Evolutionary conservation across 148 eudicot genomes (phyloP), one percentile per base, ranked within the genome.

Genomic region (Simmondsia chinensis): DNA sequence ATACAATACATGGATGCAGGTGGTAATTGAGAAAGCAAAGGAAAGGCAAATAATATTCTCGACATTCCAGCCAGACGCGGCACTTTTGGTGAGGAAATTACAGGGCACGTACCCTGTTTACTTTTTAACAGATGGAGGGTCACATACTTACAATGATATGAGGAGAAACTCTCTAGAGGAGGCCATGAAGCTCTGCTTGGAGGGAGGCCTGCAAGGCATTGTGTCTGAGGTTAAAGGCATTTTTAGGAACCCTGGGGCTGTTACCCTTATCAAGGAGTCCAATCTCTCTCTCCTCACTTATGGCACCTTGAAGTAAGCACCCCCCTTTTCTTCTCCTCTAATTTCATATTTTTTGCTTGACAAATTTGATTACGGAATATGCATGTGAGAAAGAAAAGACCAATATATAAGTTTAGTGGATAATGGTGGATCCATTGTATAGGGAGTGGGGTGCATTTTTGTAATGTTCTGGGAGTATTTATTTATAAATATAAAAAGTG

Each of bases 11-110:
- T n/a, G n/a, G n/a, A n/a, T n/a, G 6, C 39, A 81, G 77, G 87
- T 84, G 31, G 93, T 89, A 15, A 63, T 38, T 18, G 65, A 68
- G n/a, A 39, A 51, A 24, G 95, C 73, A 16, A 72, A 81, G 57
- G 83, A 76, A 8, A 75, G 97, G 45, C 85, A 78, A 2, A 43
- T 82, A 6, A 52, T 84, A 2, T 85, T 89, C 53, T 84, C 95
- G n/a, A 48, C 65, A 41, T 89, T 89, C 59, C 87, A 89, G 4
- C 95, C 97, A 9, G 93, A 89, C 48, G 95, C 87, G 1, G 94
- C 94, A 15, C 52, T 80, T 2, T 46, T 71, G 14, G 56, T 76
- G 51, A 74, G 58, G 66, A 72, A 78, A 33, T 61, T 84, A 20
- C 97, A 89, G 64, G 56, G 38, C 51, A 76, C 62, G 18, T 79